Evolutionary conservation across 306 rosid genomes (phyloP), one percentile per base, ranked within the genome.

Genomic region (Lablab purpureus): DNA sequence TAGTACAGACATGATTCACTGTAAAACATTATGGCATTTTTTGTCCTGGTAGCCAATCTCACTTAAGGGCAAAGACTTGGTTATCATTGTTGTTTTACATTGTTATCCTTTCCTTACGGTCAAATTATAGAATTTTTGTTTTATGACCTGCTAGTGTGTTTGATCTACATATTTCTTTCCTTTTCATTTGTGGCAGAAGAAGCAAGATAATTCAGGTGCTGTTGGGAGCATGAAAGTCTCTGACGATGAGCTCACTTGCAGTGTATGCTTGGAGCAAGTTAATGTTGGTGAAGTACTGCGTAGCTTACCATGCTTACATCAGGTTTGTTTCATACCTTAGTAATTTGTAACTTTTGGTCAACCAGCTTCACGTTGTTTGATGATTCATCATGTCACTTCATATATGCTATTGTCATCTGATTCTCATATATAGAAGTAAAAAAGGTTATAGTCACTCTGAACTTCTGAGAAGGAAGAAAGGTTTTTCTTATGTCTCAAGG

Each of bases 251-350:
- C 90, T 95, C 83, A 95, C 96, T 19, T 95, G 99, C 87, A 95
- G 94, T 81, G 97, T 95, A 76, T 95, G 99, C 89, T 84, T 95
- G 90, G 98, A 95, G 89, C 99, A 92, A 87, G 99, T 95, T 79
- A 87, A 76, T 41, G 86, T 80, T 50, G 99, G 98, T 79, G 99
- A 93, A 22, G 82, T 93, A 58, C 87, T 95, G 62, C 99, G 98
- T 78, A 95, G 97, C 92, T 89, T 95, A 89, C 98, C 99, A 43
- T 93, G 98, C 86, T 79, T 95, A 84, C 99, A 93, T 87, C 99
- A 92, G 98, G 99, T 94, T 47, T 56, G 71, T 45, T 67, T 45
- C 32, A 15, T 68, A 47, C 47, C 77, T 19, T 51, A 41, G 52
- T 11, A 52, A 77, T 47, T 12, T 34, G 54, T 54, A 30, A 54